Evolutionary conservation across 2,329 filamentous ascomycete genomes (phyloP).

Genomic region (Arthrocladium fulminans): DNA sequence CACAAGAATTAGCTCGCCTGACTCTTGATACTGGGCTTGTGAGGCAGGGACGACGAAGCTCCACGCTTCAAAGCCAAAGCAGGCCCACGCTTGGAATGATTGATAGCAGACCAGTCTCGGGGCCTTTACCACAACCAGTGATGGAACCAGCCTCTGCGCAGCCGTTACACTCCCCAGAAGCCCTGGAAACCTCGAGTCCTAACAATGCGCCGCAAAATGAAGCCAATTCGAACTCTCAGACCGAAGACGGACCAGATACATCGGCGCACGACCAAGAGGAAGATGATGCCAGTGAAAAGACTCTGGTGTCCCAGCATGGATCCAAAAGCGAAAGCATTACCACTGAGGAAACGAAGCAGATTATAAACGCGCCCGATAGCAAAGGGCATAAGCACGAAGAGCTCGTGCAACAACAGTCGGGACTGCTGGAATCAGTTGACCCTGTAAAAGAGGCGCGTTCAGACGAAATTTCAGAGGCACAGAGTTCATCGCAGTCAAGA

Average conservation of each 20-base stretch:
- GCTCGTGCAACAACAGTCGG: neutral
- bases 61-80: constrained; percentile 27
- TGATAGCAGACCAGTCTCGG: constrained; percentile 14
- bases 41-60: constrained; percentile 42
- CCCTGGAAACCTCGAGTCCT: neutral
- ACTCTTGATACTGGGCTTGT: constrained; percentile 58
- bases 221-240: neutral
- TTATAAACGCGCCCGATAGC: constrained; percentile 27
- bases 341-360: neutral
- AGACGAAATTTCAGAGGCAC: neutral
- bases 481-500: neutral
- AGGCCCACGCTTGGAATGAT: constrained; percentile 22
- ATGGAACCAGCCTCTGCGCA: neutral
- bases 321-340: neutral
- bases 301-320: constrained; percentile 29
- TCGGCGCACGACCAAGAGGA: neutral
- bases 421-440: neutral
- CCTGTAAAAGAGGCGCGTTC: neutral
- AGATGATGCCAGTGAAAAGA: constrained; percentile 30
- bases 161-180: constrained; percentile 13
- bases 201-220: neutral
- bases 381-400: constrained; percentile 25
- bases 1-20: constrained; percentile 68
- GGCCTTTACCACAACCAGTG: constrained; percentile 13
- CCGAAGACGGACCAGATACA: neutral